Evolutionary conservation across 2,329 filamentous ascomycete genomes (phyloP), one percentile per base, ranked within the genome.

Genomic region (Ascochyta clinopodiicola): DNA sequence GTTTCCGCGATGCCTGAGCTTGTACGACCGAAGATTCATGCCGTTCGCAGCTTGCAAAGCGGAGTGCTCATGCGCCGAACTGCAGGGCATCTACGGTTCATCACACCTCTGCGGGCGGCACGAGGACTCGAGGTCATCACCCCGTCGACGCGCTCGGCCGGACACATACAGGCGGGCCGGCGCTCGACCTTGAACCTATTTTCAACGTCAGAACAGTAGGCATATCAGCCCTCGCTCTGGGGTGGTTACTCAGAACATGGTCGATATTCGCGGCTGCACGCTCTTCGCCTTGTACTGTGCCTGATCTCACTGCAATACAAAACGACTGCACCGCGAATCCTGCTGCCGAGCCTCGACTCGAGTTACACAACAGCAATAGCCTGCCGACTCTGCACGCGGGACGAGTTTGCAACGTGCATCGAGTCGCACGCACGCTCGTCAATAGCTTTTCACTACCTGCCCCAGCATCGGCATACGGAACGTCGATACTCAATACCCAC

Each of bases 381-480:
- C 15, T 27, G 22, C 36, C 24, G 37, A 32, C 17, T 25, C 39
- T 31, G 35, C 40, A 50, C 31, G 52, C 46, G 31, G 31, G 36
- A 32, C 15, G 21, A 50, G 46, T 50, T 42, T 12, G 42, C 24
- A 56, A 37, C 36, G 29, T 51, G 52, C 46, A 51, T 50, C 25
- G n/a, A 27, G 42, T 56, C 40, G 27, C 52, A 50, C 29, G 19
- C 46, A 32, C 19, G 40, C 46, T 56, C 32, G 36, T 50, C 36
- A 21, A 24, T 32, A 50, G 13, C 9, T 2, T 36, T 45, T 40
- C 24, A n/a, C 35, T 15, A 29, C 27, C 32, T 39, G 24, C 29
- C 32, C 29, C 29, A 27, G 22, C 45, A 40, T 42, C 31, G 42
- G 46, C n/a, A 37, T 43, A 13, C 27, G 13, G 19, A 25, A 42